Evolutionary conservation across 139 green algal genomes (phyloP), one percentile per base, ranked within the genome.

Genomic region (Volvox reticuliferus): DNA sequence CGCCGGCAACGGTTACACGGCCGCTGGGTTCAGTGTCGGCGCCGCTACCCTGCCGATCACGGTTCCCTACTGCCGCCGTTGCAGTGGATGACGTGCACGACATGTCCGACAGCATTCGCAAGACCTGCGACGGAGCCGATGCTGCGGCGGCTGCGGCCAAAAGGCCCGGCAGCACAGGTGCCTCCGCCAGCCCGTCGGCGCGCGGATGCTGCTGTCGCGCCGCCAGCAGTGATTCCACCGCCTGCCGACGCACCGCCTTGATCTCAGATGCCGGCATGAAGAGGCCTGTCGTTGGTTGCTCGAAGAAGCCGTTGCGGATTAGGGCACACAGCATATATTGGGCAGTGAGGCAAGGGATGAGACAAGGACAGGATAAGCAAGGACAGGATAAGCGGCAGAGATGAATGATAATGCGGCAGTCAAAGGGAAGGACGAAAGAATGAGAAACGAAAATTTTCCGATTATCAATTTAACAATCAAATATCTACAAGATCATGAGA

Each of bases 261-360:
- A 97, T 86, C 14, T 94, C 94, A 1, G 77, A 89, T 0, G 86
- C 92, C 2, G 96, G 94, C 55, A 97, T 86, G 86, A 97, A 98
- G 2, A 98, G 90, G 16, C 94, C 95, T 93, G 91, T 55, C 9
- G 9, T 55, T 9, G 44, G 44, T 5, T 5, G 44, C 44, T 55
- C 44, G 44, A 55, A 55, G 44, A 55, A 55, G 9, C 44, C 5
- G 44, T 55, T 55, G 44, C 44, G 9, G 44, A 55, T 55, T 14
- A 14, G 44, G 44, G 9, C 44, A 55, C 44, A 55, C 5, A 55
- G 44, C 44, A 55, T 9, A 55, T 9, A 55, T 55, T 55, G 44
- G 9, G 44, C 44, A 14, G 44, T 55, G 44, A 55, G 44, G 9
- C 44, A 55, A 55, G 44, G 5, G 44, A 9, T 9, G 44, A 55